phyloP scores from a whole-genome alignment of 495 filamentous ascomycete genomes.

The Penicillium macrosclerotiorum region DNA sequence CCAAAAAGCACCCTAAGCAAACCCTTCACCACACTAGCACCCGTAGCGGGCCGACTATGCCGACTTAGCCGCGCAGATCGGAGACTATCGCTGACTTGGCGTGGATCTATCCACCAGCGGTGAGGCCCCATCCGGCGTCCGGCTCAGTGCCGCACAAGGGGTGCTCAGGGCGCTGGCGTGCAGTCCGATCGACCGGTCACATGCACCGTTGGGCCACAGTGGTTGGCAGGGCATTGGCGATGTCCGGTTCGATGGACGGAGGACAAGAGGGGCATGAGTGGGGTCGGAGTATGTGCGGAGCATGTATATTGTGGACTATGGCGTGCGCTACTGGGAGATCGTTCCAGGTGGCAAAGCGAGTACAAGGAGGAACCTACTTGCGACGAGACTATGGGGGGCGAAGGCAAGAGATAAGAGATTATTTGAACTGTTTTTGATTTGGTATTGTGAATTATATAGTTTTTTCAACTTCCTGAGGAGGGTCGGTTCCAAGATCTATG shows the following conservation, averaged over 20 bases:
- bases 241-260: background rate
- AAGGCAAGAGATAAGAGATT: too few relatives aligned
- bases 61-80: slow-evolving; percentile 29
- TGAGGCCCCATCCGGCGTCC: slow-evolving; percentile 12
- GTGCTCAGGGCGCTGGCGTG: slow-evolving; percentile 13
- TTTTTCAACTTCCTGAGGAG: too few relatives aligned
- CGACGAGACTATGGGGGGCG: too few relatives aligned
- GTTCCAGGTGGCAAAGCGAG: too few relatives aligned
- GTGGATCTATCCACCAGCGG: slow-evolving; percentile 27
- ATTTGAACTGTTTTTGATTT: too few relatives aligned
- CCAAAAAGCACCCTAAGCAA: slow-evolving; percentile 5
- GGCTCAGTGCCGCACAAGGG: background rate
- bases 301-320: too few relatives aligned
- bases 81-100: slow-evolving; percentile 14
- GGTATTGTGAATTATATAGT: too few relatives aligned
- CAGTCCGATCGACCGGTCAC: slow-evolving; percentile 24
- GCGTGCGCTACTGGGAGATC: too few relatives aligned
- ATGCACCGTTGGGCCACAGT: slow-evolving; percentile 11
- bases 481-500: too few relatives aligned
- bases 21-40: slow-evolving; percentile 15
- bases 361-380: too few relatives aligned
- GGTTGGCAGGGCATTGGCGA: slow-evolving; percentile 8
- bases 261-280: background rate
- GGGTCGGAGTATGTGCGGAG: background rate
- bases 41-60: slow-evolving; percentile 20